Percentiles rank a stretch among this genome's conserved stretches.
Conservation (phyloP, 352 stramenopile species). For the Phytophthora citrophthora region DNA sequence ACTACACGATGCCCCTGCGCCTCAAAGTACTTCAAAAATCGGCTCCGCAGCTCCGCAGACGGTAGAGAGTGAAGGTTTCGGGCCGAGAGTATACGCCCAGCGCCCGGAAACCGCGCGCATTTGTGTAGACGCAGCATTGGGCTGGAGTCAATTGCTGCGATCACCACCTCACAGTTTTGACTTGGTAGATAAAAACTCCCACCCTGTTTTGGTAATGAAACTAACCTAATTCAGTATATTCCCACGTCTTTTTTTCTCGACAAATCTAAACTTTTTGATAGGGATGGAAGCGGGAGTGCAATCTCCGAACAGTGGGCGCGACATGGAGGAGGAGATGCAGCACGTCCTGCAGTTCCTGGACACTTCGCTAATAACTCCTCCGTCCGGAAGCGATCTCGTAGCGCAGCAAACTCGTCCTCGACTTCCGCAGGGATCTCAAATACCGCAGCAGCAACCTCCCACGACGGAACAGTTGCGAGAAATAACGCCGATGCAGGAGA, state of each 20-base stretch:
- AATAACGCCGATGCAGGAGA: slow-evolving; percentile 42
- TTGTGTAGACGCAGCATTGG: slow-evolving; percentile 30
- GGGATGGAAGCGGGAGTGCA: slow-evolving; percentile 18
- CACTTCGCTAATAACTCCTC: slow-evolving; percentile 53
- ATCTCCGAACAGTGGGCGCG: slow-evolving; percentile 16
- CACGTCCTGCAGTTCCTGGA: slow-evolving; percentile 71
- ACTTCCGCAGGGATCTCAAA: slow-evolving; percentile 14
- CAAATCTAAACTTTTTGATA: slow-evolving; percentile 13
- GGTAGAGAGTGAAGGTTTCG: slow-evolving; percentile 52
- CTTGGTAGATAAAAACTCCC: neutral
- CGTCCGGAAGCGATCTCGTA: slow-evolving; percentile 34
- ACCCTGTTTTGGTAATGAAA: neutral
- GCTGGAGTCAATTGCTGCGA: neutral
- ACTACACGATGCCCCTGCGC: slow-evolving; percentile 62
- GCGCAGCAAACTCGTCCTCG: slow-evolving; percentile 14
- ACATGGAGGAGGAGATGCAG: slow-evolving; percentile 63
- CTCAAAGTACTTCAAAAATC: slow-evolving; percentile 80
- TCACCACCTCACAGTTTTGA: slow-evolving; percentile 19
- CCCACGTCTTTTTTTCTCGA: neutral
- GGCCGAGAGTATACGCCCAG: neutral
- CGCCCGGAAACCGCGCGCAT: slow-evolving; percentile 1
- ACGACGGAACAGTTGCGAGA: slow-evolving; percentile 35
- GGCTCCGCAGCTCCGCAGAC: slow-evolving; percentile 48
- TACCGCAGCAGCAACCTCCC: slow-evolving; percentile 9
- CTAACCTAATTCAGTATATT: too few relatives aligned